phyloP scores from a whole-genome alignment of 2,329 filamentous ascomycete genomes.

The Boeremia lycopersici region DNA sequence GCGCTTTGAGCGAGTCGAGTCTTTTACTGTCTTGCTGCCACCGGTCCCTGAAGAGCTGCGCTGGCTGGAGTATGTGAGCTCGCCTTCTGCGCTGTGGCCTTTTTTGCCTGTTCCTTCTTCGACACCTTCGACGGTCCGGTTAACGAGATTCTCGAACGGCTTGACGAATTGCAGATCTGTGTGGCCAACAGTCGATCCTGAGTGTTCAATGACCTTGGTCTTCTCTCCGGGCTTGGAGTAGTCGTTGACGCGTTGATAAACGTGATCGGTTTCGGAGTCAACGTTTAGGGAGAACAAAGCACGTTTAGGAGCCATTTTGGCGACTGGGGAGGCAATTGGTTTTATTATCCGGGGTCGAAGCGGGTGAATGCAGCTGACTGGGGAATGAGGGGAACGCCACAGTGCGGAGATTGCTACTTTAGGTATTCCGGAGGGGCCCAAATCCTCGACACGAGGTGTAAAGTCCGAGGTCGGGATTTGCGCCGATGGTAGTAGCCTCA shows the following conservation, averaged over 20 bases:
- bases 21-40: conserved; percentile 14
- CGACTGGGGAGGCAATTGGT: conserved; percentile 5
- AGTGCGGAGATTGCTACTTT: conserved; percentile 31
- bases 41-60: conserved; percentile 14
- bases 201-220: conserved; percentile 43
- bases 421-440: conserved; percentile 35
- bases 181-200: conserved; percentile 41
- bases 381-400: conserved; percentile 21
- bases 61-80: conserved; percentile 27
- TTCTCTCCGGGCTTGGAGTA: conserved; percentile 43
- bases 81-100: conserved; percentile 28
- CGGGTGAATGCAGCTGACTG: conserved; percentile 18
- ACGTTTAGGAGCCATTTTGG: conserved; percentile 37
- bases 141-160: conserved; percentile 44
- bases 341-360: conserved; percentile 34
- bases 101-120: conserved; percentile 35
- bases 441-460: conserved; percentile 17
- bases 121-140: conserved; percentile 41
- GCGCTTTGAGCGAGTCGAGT: conserved; percentile 15
- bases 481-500: conserved; percentile 19
- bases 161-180: conserved; percentile 44
- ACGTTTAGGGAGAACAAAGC: conserved; percentile 48
- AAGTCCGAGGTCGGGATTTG: conserved; percentile 23
- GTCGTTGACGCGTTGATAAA: conserved; percentile 46
- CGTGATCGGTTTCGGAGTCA: conserved; percentile 48